Base-by-base conservation (phyloP, 306 rosid species). In the Corylus americana region DNA sequence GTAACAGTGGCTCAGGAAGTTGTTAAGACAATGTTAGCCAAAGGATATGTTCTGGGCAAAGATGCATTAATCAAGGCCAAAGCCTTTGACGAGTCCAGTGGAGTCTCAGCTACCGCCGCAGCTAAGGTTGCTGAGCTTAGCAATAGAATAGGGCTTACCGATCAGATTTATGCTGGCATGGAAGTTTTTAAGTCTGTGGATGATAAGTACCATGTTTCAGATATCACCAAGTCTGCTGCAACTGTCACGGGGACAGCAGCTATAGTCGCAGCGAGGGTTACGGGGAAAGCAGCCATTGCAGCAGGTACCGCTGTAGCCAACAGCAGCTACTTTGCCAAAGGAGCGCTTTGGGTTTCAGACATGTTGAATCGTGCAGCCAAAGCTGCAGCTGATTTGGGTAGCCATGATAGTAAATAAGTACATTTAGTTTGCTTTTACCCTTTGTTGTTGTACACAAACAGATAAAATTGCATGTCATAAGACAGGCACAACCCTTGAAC, bases 311-410 rank as follows among this genome's bases (percentile, higher is more conserved):
- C 97, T 48, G 77, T 95, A 1, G 94, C 80, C 55, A 89, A 89
- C 74, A 93, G 99, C 90, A 86, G 82, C 78, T 92, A 91, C 90
- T 91, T 95, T 69, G 90, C 97, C 7, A 95, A 90, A 82, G 99
- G 99, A n/a, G 92, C 98, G 77, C 91, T 82, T 68, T 89, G 90
- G 91, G 89, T 88, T 72, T 94, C 97, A 0, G 90, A 90, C 70
- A 16, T 80, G 62, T 76, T 89, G 71, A 58, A 57, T 45, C 91
- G 94, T 10, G 97, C 94, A 4, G 80, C 93, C 4, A 90, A 90
- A 79, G 91, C 92, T 54, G 83, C 94, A 0, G 91, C 97, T 49
- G 89, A 92, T 75, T 25, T 92, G 66, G 90, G 97, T 27, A 88
- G 71, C 69, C 79, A 75, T 53, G 82, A 22, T 7, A 25, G 66